Percentiles rank a stretch among this genome's conserved stretches.
phyloP scores from a whole-genome alignment of 2,329 filamentous ascomycete genomes.

The Fusarium sp. region DNA sequence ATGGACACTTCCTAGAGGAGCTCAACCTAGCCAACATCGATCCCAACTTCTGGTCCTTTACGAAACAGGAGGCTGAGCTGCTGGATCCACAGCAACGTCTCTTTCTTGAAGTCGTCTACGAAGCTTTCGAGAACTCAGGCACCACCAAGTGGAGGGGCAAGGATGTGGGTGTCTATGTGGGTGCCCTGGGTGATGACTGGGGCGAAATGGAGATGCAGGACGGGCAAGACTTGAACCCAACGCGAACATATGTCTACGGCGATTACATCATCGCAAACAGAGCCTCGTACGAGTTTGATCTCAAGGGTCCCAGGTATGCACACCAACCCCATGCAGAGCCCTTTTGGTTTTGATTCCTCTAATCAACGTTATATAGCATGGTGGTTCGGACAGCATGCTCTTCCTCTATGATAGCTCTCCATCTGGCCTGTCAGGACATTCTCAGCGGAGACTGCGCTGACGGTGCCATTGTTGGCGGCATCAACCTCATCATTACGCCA shows the following conservation, averaged over 20 bases:
- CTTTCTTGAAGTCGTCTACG: slow-evolving; percentile 15
- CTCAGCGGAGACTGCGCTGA: slow-evolving; percentile 11
- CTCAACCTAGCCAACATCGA: slow-evolving; percentile 15
- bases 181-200: slow-evolving; percentile 9
- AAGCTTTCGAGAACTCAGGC: slow-evolving; percentile 11
- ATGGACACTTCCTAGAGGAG: slow-evolving; percentile 13
- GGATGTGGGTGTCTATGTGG: slow-evolving; percentile 10
- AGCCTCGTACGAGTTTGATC: slow-evolving; percentile 12
- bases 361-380: slow-evolving; percentile 6
- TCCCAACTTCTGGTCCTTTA: slow-evolving; percentile 12
- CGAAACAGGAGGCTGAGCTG: slow-evolving; percentile 10
- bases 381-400: slow-evolving; percentile 13
- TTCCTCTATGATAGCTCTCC: slow-evolving; percentile 13
- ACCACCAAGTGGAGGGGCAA: slow-evolving; percentile 8
- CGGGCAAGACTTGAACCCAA: slow-evolving; percentile 17
- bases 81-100: slow-evolving; percentile 9
- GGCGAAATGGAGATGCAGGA: slow-evolving; percentile 15
- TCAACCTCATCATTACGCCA: slow-evolving; percentile 12
- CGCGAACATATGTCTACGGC: slow-evolving; percentile 13
- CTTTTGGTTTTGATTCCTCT: background rate
- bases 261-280: slow-evolving; percentile 12
- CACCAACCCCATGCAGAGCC: background rate
- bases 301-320: slow-evolving; percentile 10
- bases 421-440: slow-evolving; percentile 11
- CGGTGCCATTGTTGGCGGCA: slow-evolving; percentile 10